These are phyloP conservation scores for Prototheca wickerhamii DNA, from an alignment of 163 green algal genomes.

Conservation along the genomic window DNA sequence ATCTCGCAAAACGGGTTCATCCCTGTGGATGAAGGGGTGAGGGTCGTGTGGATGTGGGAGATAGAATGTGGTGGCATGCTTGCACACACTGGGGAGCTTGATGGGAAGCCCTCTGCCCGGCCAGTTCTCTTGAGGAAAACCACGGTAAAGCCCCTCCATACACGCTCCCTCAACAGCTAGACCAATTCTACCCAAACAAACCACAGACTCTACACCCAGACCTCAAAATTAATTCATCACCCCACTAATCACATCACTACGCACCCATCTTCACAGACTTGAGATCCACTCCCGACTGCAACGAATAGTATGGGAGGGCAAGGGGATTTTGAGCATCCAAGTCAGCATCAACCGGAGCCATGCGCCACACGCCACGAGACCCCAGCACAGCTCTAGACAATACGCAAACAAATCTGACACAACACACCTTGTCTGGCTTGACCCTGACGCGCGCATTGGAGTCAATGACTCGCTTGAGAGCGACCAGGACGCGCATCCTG, in stretches of 20 bases:
- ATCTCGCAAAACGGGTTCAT: constrained; percentile 98
- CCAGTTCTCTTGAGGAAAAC: too few relatives aligned
- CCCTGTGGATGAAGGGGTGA: constrained; percentile 3
- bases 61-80: neutral
- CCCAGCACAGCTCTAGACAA: too few relatives aligned
- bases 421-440: constrained; percentile 70
- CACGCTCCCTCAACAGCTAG: too few relatives aligned
- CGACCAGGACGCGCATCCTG: constrained; percentile 57
- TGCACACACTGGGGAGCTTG: neutral
- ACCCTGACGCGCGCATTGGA: constrained; percentile 84
- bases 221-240: too few relatives aligned
- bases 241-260: neutral
- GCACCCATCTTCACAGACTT: constrained; percentile 68
- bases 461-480: constrained; percentile 83
- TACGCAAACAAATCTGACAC: too few relatives aligned
- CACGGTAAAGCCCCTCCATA: too few relatives aligned
- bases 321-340: too few relatives aligned
- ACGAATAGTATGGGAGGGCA: neutral
- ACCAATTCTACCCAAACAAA: too few relatives aligned
- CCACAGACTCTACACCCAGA: too few relatives aligned
- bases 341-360: too few relatives aligned
- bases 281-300: constrained; percentile 73
- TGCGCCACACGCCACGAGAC: too few relatives aligned
- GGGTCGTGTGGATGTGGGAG: neutral
- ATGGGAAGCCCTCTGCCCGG: too few relatives aligned